phyloP scores from a whole-genome alignment of 202 grass and related monocot species.

The Schoenoplectus triqueter region DNA sequence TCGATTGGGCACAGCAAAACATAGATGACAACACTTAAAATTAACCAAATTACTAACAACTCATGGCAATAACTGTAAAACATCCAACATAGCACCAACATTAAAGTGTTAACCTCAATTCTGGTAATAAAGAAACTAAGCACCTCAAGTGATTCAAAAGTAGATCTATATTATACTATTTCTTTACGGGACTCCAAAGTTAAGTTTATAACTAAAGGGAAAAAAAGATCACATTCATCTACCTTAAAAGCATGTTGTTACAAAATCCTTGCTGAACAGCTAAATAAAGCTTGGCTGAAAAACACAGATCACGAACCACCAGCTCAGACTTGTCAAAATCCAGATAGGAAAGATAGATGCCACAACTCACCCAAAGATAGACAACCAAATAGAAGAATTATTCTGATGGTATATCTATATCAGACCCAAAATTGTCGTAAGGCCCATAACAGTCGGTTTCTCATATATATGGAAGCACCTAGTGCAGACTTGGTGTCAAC shows the following conservation, averaged over 20 bases:
- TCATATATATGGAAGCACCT: background rate
- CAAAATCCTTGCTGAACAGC: background rate
- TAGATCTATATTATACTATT: background rate
- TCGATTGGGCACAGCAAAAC: too few species aligned
- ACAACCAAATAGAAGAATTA: background rate
- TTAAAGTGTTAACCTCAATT: background rate
- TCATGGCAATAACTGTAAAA: too few species aligned
- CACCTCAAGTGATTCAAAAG: background rate
- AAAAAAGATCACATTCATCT: background rate
- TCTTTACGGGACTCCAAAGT: background rate
- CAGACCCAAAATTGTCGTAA: background rate
- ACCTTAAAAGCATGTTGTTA: background rate
- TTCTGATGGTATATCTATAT: background rate
- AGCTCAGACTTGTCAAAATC: background rate
- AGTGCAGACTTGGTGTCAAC: background rate
- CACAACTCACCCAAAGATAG: background rate
- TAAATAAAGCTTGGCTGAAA: conserved; percentile 26
- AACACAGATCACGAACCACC: background rate
- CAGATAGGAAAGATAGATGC: conserved; percentile 10
- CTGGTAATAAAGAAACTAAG: background rate
- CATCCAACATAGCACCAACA: background rate
- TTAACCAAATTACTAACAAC: too few species aligned
- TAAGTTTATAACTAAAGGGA: background rate
- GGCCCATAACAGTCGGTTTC: background rate
- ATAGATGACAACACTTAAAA: too few species aligned